Conservation (phyloP, 768 basidiomycete genomes). For the Coprinopsis sp. region DNA sequence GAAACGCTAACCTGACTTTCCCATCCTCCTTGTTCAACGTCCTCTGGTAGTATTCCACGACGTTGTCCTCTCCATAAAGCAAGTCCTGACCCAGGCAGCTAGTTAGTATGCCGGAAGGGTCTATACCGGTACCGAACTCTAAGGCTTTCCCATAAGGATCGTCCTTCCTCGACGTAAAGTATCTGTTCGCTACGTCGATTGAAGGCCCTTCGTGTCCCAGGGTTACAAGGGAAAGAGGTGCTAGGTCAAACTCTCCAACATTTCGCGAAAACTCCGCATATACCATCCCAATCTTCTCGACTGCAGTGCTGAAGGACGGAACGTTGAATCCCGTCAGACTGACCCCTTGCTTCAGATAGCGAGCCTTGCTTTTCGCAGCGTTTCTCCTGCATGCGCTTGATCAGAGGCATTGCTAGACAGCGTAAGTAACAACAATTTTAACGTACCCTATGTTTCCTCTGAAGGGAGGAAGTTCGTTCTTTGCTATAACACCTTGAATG, state of each 20-base stretch:
- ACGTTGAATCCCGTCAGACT: no score
- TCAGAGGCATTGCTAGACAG: no score
- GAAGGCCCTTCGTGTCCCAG: background rate
- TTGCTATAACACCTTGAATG: no score
- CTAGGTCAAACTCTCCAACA: background rate
- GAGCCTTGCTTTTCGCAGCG: no score
- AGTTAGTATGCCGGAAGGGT: conserved; percentile 4
- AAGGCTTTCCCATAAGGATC: background rate
- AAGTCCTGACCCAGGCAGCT: background rate
- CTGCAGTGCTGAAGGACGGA: no score
- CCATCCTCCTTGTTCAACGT: background rate
- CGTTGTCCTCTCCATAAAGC: conserved; percentile 14
- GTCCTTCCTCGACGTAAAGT: conserved; percentile 8
- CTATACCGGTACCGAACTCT: conserved; percentile 5
- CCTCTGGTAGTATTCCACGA: conserved; percentile 9
- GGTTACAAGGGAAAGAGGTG: background rate
- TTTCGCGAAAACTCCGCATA: background rate
- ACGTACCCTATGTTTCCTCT: no score
- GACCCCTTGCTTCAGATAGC: no score
- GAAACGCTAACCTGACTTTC: background rate
- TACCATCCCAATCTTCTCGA: no score
- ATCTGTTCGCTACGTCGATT: conserved; percentile 8
- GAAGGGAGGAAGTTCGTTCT: no score
- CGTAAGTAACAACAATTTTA: no score
- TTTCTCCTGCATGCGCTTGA: no score